These are phyloP conservation scores for Chlamydomonas eustigma DNA, from an alignment of 139 green algal genomes.

Conservation along the genomic window DNA sequence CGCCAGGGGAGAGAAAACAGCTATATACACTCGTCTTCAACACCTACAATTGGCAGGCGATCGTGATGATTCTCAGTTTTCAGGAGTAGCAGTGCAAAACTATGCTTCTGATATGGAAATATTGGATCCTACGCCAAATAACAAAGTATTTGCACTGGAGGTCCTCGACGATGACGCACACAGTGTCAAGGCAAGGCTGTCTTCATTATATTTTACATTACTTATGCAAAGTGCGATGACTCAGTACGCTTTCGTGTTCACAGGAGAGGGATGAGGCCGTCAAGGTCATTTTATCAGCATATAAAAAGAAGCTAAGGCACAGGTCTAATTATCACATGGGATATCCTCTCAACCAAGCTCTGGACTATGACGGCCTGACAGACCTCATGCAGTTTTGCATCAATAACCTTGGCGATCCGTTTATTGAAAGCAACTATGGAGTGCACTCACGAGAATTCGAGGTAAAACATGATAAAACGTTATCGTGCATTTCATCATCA, in stretches of 20 bases:
- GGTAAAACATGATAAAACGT: slow-evolving; percentile 18
- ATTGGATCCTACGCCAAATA: background rate
- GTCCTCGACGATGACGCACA: background rate
- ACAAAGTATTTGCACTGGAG: background rate
- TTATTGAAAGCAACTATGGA: slow-evolving; percentile 96
- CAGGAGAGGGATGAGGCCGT: background rate
- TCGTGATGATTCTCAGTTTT: too few relatives aligned
- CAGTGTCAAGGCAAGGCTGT: background rate
- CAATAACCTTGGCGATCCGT: slow-evolving; percentile 96
- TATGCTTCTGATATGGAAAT: too few relatives aligned
- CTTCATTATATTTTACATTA: too few relatives aligned
- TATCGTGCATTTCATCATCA: background rate
- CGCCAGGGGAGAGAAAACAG: background rate
- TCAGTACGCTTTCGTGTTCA: background rate
- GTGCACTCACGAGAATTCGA: slow-evolving; percentile 57
- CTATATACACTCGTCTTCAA: background rate
- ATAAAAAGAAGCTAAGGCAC: background rate
- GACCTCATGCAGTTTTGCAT: slow-evolving; percentile 86
- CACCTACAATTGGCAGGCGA: background rate
- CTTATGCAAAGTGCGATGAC: too few relatives aligned
- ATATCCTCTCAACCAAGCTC: slow-evolving; percentile 98
- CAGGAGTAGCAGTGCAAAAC: too few relatives aligned
- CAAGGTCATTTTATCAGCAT: background rate
- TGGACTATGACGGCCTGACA: slow-evolving; percentile 88
- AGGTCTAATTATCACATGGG: background rate